These are phyloP conservation scores for Psophocarpus tetragonolobus DNA, from an alignment of 306 rosid genomes.

Conservation along the genomic window DNA sequence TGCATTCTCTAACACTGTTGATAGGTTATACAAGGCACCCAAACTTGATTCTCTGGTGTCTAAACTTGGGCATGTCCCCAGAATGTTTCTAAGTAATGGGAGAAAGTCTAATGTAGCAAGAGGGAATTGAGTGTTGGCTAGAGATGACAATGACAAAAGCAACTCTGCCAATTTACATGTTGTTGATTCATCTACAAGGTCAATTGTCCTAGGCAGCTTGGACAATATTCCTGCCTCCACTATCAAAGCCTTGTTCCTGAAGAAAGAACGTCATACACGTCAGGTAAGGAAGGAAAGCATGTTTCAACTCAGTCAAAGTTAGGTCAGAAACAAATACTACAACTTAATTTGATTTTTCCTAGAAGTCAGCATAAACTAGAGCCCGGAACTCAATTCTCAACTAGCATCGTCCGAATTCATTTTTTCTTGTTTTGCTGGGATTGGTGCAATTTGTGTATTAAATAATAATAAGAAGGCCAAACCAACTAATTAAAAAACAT, in stretches of 20 bases:
- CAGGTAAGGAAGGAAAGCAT: slow-evolving; percentile 32
- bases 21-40: slow-evolving; percentile 67
- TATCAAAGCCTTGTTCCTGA: slow-evolving; percentile 86
- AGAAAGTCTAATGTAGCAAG: slow-evolving; percentile 56
- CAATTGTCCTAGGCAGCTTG: slow-evolving; percentile 61
- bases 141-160: slow-evolving; percentile 66
- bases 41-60: slow-evolving; percentile 60
- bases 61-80: slow-evolving; percentile 46
- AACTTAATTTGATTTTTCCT: slow-evolving; percentile 11
- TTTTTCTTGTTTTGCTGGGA: neutral
- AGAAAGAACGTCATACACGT: slow-evolving; percentile 25
- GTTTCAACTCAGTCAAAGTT: slow-evolving; percentile 40
- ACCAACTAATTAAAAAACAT: slow-evolving; percentile 25
- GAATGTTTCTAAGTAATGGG: slow-evolving; percentile 49
- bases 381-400: slow-evolving; percentile 20
- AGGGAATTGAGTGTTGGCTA: slow-evolving; percentile 64
- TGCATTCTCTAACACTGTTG: slow-evolving; percentile 70
- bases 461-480: slow-evolving; percentile 17
- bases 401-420: neutral
- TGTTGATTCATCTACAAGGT: slow-evolving; percentile 59
- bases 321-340: slow-evolving; percentile 37
- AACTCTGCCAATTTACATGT: slow-evolving; percentile 58
- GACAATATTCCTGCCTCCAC: slow-evolving; percentile 83
- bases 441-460: neutral
- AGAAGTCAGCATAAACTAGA: slow-evolving; percentile 32